These are phyloP conservation scores for Ophiostoma fasciatum DNA, from an alignment of 2,329 filamentous ascomycete species.

Conservation along the genomic window DNA sequence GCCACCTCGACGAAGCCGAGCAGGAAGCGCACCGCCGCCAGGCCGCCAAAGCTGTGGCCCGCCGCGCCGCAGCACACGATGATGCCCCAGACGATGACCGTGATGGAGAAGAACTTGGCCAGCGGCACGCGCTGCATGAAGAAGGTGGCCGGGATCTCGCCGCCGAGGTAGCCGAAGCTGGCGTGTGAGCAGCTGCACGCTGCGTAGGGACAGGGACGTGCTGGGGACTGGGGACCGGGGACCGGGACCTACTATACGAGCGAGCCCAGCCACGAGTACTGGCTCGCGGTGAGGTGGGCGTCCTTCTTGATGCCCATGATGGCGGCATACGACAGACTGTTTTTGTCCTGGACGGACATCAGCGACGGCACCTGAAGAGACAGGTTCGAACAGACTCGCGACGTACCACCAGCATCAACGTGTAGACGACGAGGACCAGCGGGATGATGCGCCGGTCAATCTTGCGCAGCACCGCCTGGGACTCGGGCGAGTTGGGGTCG, in stretches of 20 bases:
- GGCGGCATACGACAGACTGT: conserved; percentile 31
- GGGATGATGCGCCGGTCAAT: conserved; percentile 49
- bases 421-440: conserved; percentile 32
- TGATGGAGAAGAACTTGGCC: conserved; percentile 7
- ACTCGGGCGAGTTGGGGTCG: too few relatives aligned
- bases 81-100: conserved; percentile 25
- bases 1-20: conserved; percentile 49
- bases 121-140: conserved; percentile 6
- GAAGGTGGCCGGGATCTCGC: background rate
- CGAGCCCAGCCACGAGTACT: conserved; percentile 30
- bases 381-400: too few relatives aligned
- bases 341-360: too few relatives aligned
- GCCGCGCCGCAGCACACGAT: conserved; percentile 33
- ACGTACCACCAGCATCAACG: conserved; percentile 45
- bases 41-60: conserved; percentile 36
- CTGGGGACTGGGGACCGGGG: too few relatives aligned
- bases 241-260: too few relatives aligned
- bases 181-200: too few relatives aligned
- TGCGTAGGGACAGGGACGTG: too few relatives aligned
- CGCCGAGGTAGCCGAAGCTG: conserved; percentile 24
- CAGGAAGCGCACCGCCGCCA: conserved; percentile 42
- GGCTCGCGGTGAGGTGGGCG: conserved; percentile 22
- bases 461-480: conserved; percentile 37
- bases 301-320: conserved; percentile 19
- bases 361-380: too few relatives aligned